Conservation (phyloP, 306 rosid species). For the Gastrolobium bilobum region DNA sequence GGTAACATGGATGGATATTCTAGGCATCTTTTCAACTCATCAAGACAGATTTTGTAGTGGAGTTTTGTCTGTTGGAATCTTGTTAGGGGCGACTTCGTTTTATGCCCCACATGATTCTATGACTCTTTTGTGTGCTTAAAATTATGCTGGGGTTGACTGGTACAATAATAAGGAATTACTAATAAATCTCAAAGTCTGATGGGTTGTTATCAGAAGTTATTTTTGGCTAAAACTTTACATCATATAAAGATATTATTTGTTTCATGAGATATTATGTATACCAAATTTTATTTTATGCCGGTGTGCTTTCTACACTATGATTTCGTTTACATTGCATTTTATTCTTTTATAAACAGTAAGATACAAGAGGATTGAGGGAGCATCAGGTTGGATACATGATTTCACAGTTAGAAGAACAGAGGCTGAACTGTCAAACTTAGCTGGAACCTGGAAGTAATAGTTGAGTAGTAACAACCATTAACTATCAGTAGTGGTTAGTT, state of each 20-base stretch:
- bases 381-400: background rate
- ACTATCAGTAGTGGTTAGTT: too few relatives aligned
- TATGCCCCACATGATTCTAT: conserved; percentile 34
- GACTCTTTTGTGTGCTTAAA: background rate
- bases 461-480: too few relatives aligned
- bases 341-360: background rate
- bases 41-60: conserved; percentile 36
- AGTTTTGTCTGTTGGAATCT: conserved; percentile 46
- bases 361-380: too few relatives aligned
- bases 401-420: too few relatives aligned
- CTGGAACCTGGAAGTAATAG: too few relatives aligned
- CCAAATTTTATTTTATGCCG: background rate
- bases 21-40: conserved; percentile 36
- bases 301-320: background rate
- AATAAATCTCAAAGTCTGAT: background rate
- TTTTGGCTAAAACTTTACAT: background rate
- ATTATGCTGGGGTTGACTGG: background rate
- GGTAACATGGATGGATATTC: conserved; percentile 45
- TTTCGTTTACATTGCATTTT: background rate
- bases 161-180: background rate
- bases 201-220: background rate
- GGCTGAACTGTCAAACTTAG: too few relatives aligned
- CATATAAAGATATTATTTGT: background rate
- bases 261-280: background rate
- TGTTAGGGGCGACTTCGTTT: conserved; percentile 36